A percentile compares a stretch with the other conserved stretches of the same genome.
Evolutionary conservation across 2,329 filamentous ascomycete genomes (phyloP).

Genomic region (Thielaviopsis ethacetica): DNA sequence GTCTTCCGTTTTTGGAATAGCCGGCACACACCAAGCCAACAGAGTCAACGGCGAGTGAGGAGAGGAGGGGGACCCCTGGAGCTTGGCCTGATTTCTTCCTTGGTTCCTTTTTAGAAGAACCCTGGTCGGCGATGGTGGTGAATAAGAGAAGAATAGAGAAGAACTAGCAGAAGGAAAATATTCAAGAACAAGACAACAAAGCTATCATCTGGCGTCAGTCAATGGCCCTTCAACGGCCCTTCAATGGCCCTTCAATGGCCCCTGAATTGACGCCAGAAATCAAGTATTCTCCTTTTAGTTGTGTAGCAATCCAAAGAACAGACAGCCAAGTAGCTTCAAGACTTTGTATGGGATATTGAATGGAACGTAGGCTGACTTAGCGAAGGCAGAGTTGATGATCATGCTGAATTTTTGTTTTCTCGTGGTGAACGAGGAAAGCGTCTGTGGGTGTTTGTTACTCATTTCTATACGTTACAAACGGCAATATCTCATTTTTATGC

Average conservation of each 20-base stretch:
- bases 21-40: background rate
- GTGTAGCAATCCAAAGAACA: too few relatives aligned
- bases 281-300: too few relatives aligned
- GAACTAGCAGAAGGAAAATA: background rate
- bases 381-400: background rate
- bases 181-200: background rate
- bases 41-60: background rate
- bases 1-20: background rate
- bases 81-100: background rate
- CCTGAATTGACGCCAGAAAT: background rate
- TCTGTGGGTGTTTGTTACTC: background rate
- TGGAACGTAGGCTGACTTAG: background rate
- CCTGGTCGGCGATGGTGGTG: background rate
- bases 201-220: background rate
- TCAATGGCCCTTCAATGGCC: too few relatives aligned
- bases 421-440: background rate
- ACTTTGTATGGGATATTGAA: too few relatives aligned
- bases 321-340: too few relatives aligned
- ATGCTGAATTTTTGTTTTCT: background rate
- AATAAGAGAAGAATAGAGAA: background rate
- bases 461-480: background rate
- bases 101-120: background rate
- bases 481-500: background rate
- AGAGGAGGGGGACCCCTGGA: too few relatives aligned
- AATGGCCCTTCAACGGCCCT: too few relatives aligned